These are phyloP conservation scores for Ophiocordyceps camponoti-saundersi DNA, from an alignment of 2,329 filamentous ascomycete species.

Conservation along the genomic window DNA sequence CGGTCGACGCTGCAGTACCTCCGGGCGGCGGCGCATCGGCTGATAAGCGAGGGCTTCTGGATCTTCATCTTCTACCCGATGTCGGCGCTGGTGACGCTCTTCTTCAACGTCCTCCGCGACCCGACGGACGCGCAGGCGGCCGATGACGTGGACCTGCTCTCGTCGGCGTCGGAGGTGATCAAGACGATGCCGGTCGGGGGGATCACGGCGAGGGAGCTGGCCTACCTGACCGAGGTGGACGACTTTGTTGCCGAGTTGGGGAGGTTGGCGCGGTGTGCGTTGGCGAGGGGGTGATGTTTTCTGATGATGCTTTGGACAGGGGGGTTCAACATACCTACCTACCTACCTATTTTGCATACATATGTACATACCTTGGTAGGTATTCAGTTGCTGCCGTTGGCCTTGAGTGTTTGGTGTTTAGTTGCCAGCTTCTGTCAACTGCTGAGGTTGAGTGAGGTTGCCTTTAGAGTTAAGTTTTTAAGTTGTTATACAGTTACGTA, in stretches of 20 bases:
- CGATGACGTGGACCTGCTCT: conserved; percentile 28
- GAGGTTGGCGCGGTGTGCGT: conserved; percentile 23
- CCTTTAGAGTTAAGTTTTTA: too few relatives aligned
- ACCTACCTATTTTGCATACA: too few relatives aligned
- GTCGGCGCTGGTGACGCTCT: conserved; percentile 33
- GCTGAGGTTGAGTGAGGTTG: too few relatives aligned
- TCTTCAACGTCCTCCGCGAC: conserved; percentile 33
- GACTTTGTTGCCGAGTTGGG: conserved; percentile 26
- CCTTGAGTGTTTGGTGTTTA: too few relatives aligned
- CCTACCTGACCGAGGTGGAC: conserved; percentile 22
- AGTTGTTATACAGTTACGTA: too few relatives aligned
- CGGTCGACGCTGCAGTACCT: conserved; percentile 35
- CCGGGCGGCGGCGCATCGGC: conserved; percentile 19
- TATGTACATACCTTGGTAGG: too few relatives aligned
- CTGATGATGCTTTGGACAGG: too few relatives aligned
- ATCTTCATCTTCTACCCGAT: conserved; percentile 39
- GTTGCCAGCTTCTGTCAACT: too few relatives aligned
- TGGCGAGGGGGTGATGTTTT: conserved; percentile 15
- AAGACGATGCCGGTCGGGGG: conserved; percentile 16
- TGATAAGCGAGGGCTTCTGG: conserved; percentile 33
- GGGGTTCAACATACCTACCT: too few relatives aligned
- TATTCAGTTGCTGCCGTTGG: too few relatives aligned
- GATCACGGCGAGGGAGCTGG: conserved; percentile 16
- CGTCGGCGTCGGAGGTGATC: conserved; percentile 23
- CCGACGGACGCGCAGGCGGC: conserved; percentile 24